Evolutionary conservation across 1,139 yeast genomes (phyloP), one percentile per base, ranked within the genome.

Genomic region (Yamadazyma songkhlaensis): DNA sequence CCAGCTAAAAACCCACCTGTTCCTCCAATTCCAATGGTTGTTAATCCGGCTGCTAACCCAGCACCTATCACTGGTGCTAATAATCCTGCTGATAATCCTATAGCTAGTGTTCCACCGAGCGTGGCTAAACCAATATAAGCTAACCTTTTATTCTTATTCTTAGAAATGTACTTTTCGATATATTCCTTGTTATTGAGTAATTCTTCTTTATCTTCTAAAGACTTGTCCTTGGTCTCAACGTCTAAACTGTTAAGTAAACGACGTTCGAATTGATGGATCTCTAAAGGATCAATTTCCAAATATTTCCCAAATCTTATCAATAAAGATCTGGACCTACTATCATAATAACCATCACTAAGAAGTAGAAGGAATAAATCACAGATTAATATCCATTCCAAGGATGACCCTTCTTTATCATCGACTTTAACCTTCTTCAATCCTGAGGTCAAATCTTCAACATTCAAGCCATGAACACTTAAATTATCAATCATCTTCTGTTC

Each of bases 41-140:
- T 84, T 32, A 94, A 69, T 9, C 98, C 99, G 3, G 98, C 97
- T 2, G 98, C 98, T 21, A 94, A 58, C 50, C 99, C 98, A 1
- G 97, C 97, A 32, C 98, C 98, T 53, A 94, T 94, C 4, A 94
- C 96, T 0, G 99, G 99, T 0, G 98, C 98, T 35, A 94, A 67
- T 34, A 94, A 63, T 3, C 99, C 99, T 10, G 96, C 97, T 39
- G 97, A 87, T 23, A 94, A 68, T 2, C 98, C 98, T 42, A 94
- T 79, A 2, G 95, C 96, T 23, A 94, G 68, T 0, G 96, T 90
- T 1, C 99, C 99, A 11, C 98, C 97, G n/a, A 90, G 72, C 3
- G 97, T 92, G 0, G 98, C 99, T 40, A 94, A 65, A 0, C 98
- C 98, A 46, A 94, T 88, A 54, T 87, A 88, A 41, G 90, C 84